phyloP scores from a whole-genome alignment of 139 green algal species.

The Auxenochlorella pyrenoidosa region DNA sequence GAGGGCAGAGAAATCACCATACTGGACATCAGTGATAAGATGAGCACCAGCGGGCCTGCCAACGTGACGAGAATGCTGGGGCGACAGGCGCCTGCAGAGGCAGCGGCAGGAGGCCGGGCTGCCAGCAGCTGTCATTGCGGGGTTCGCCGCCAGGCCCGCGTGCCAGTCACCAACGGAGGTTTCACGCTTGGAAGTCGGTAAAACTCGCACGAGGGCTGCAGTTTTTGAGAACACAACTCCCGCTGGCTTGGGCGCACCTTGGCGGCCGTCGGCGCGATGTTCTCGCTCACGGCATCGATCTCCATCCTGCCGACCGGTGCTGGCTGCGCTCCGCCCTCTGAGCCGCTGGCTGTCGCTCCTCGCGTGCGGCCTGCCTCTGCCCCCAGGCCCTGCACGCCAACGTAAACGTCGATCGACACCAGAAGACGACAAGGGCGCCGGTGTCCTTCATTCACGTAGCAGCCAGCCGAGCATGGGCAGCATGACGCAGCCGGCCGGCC shows the following conservation, averaged over 20 bases:
- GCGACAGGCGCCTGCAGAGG: neutral
- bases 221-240: neutral
- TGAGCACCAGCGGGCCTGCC: too few species aligned
- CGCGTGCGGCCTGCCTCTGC: too few species aligned
- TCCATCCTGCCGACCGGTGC: slow-evolving; percentile 16
- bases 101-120: neutral
- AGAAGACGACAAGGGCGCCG: too few species aligned
- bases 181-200: too few species aligned
- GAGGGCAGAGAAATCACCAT: too few species aligned
- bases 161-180: neutral
- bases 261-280: neutral
- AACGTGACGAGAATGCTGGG: too few species aligned
- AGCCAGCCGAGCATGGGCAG: too few species aligned
- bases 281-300: slow-evolving; percentile 22
- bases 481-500: too few species aligned
- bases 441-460: too few species aligned
- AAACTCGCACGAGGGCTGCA: neutral
- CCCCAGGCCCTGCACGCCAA: too few species aligned
- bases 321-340: neutral
- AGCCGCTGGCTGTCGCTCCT: neutral
- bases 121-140: neutral
- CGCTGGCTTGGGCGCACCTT: slow-evolving; percentile 8
- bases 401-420: too few species aligned
- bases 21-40: too few species aligned
- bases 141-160: neutral